A percentile compares a stretch with the other conserved stretches of the same genome.
Evolutionary conservation across 2,329 filamentous ascomycete species (phyloP).

Genomic region (Pseudogymnoascus sp.): DNA sequence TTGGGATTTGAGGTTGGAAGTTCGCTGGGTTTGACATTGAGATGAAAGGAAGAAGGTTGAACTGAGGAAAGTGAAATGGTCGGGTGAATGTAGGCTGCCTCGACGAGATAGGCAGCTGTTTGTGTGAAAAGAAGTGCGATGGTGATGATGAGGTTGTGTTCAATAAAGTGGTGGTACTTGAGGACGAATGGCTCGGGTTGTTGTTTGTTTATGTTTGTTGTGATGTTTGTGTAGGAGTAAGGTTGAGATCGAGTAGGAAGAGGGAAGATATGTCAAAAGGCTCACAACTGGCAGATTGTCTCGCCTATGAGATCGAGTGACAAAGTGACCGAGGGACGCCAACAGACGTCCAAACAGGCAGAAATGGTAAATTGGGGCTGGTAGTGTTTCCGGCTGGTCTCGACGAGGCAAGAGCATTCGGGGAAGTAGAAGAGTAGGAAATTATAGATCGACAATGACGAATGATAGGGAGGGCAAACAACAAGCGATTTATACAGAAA

Average conservation of each 20-base stretch:
- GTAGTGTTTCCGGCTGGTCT: not conserved
- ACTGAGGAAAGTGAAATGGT: not conserved
- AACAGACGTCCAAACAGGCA: not conserved
- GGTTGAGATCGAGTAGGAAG: not conserved
- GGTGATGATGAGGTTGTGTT: not conserved
- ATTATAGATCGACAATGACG: not conserved
- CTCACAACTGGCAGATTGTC: not conserved
- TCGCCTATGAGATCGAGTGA: not conserved
- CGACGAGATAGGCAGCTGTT: not conserved
- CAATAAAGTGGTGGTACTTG: not conserved
- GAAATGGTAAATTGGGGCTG: not conserved
- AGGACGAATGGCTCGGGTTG: not conserved
- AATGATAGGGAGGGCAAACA: not conserved
- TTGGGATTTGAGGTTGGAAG: constrained; percentile 53
- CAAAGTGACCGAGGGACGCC: not conserved
- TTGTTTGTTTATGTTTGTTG: not conserved
- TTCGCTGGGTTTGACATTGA: constrained; percentile 25
- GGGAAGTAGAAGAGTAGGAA: not conserved
- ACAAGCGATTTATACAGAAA: not conserved
- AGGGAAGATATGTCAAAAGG: not conserved
- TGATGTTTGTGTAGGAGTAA: not conserved
- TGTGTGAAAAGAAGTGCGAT: not conserved
- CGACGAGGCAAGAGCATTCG: not conserved
- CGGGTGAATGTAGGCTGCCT: not conserved
- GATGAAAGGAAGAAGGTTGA: not conserved